Conservation (phyloP, 179 eudicot genomes). For the Sideroxylon spinosum region DNA sequence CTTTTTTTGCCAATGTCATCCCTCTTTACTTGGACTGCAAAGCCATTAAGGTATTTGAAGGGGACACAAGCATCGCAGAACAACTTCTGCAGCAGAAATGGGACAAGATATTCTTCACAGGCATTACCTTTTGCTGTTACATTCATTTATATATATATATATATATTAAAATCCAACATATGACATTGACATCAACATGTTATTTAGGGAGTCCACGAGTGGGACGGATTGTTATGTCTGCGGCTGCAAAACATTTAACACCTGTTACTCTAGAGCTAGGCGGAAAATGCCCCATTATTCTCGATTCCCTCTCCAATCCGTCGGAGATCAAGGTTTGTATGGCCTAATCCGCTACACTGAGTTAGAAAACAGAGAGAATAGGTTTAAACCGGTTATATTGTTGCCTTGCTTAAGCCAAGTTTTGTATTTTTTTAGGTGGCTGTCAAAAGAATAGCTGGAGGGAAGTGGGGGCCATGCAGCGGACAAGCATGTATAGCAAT, state of each 20-base stretch:
- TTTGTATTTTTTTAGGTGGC: constrained; percentile 44
- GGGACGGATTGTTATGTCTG: constrained; percentile 66
- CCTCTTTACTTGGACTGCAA: constrained; percentile 61
- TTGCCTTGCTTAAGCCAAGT: constrained; percentile 5
- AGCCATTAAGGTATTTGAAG: constrained; percentile 79
- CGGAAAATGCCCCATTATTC: constrained; percentile 76
- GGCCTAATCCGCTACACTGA: not conserved
- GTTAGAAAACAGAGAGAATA: not conserved
- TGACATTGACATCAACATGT: not conserved
- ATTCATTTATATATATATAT: not conserved
- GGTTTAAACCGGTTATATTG: not conserved
- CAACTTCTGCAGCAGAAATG: constrained; percentile 62
- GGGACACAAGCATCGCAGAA: constrained; percentile 47
- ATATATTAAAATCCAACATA: not conserved
- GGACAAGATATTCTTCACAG: constrained; percentile 96
- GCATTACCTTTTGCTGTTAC: constrained; percentile 21
- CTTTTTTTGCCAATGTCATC: constrained; percentile 54
- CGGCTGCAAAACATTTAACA: constrained; percentile 85
- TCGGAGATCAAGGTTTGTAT: constrained; percentile 62
- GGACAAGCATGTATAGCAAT: constrained; percentile 90
- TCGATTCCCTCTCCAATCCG: constrained; percentile 54
- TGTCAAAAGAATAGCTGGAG: constrained; percentile 59
- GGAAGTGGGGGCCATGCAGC: constrained; percentile 75
- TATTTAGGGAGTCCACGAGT: constrained; percentile 64
- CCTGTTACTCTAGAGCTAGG: constrained; percentile 93